Evolutionary conservation across 441 rosid species (phyloP).

Genomic region (Adansonia madagascariensis): DNA sequence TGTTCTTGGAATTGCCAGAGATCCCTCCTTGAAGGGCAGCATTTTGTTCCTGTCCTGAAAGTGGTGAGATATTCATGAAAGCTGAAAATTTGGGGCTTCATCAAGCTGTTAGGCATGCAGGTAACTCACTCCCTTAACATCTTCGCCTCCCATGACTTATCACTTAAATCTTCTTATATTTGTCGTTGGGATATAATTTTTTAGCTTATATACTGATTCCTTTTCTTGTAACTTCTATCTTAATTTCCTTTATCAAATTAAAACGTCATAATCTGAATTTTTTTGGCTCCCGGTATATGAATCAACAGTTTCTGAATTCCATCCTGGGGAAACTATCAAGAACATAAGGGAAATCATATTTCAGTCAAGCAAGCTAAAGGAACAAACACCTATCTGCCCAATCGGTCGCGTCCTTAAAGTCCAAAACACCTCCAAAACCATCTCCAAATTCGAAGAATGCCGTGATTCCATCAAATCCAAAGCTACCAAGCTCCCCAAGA

Average conservation of each 20-base stretch:
- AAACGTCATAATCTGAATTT: neutral
- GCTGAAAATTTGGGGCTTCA: slow-evolving; percentile 68
- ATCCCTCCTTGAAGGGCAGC: slow-evolving; percentile 56
- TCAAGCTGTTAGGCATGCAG: slow-evolving; percentile 73
- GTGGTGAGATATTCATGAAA: slow-evolving; percentile 71
- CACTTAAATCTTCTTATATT: neutral
- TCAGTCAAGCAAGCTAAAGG: slow-evolving; percentile 82
- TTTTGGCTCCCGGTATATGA: neutral
- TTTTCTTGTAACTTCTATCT: neutral
- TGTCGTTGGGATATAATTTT: neutral
- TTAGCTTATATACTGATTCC: neutral
- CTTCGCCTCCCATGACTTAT: neutral
- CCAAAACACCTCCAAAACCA: slow-evolving; percentile 66
- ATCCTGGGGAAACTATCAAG: slow-evolving; percentile 77
- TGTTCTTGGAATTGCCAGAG: slow-evolving; percentile 61
- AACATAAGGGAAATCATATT: slow-evolving; percentile 85
- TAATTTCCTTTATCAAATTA: neutral
- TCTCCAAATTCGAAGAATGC: slow-evolving; percentile 71
- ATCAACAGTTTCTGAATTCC: slow-evolving; percentile 63
- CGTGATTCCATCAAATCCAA: slow-evolving; percentile 68
- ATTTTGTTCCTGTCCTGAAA: slow-evolving; percentile 61
- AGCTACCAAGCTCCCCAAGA: slow-evolving; percentile 58
- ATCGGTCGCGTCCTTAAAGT: slow-evolving; percentile 76
- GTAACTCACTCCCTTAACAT: slow-evolving; percentile 30
- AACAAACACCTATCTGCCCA: slow-evolving; percentile 61